Evolutionary conservation across 108 stramenopile genomes (phyloP).

Genomic region (Ochromonas danica): DNA sequence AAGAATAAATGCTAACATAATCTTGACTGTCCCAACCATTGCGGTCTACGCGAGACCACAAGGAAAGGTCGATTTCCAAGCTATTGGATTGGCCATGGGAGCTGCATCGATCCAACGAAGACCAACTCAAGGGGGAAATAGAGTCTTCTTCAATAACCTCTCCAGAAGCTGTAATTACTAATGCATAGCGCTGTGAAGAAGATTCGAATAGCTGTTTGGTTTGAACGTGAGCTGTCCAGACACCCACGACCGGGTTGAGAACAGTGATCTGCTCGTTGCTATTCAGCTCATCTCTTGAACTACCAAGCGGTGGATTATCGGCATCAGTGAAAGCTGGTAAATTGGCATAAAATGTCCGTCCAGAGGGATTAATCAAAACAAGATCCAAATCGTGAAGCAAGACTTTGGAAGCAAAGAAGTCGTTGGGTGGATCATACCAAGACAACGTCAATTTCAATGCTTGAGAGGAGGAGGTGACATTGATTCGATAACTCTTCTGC

Average conservation of each 20-base stretch:
- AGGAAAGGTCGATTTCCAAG: not conserved
- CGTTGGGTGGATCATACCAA: conserved; percentile 67
- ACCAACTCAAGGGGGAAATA: not conserved
- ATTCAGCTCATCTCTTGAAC: not conserved
- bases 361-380: conserved; percentile 40
- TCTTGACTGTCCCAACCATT: not conserved
- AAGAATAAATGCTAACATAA: not conserved
- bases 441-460: conserved; percentile 60
- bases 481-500: conserved; percentile 40
- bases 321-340: not conserved
- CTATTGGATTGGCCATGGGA: not conserved
- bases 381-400: conserved; percentile 71
- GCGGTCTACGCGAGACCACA: not conserved
- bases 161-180: not conserved
- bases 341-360: conserved; percentile 57
- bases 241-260: not conserved
- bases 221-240: conserved; percentile 17
- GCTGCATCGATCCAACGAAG: not conserved
- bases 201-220: not conserved
- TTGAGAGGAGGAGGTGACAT: conserved; percentile 23
- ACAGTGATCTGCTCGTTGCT: conserved; percentile 22
- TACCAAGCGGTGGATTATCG: not conserved
- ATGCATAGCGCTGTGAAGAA: not conserved
- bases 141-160: not conserved
- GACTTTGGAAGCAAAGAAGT: conserved; percentile 55